Evolutionary conservation across 31 red algal genomes (phyloP).

Genomic region (Bonnemaisonia californica): DNA sequence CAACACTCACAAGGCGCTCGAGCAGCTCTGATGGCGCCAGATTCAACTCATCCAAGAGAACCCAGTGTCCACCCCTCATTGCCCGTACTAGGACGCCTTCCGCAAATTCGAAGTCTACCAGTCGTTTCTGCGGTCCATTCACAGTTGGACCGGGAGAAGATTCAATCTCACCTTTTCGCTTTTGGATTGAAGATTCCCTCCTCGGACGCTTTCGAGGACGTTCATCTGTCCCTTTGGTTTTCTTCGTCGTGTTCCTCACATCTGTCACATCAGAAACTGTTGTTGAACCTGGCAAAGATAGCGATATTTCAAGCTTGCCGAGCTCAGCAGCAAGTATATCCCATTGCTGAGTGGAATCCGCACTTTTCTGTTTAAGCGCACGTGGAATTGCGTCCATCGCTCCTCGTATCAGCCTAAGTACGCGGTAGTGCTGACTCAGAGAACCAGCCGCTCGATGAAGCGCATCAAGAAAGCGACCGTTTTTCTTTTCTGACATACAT

Average conservation of each 20-base stretch:
- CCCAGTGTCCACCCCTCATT: slow-evolving; percentile 87
- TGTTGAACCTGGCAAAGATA: background rate
- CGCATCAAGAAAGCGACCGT: slow-evolving; percentile 71
- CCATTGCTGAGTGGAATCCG: slow-evolving; percentile 30
- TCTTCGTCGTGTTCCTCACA: background rate
- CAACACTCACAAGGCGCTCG: slow-evolving; percentile 84
- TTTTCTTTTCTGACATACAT: slow-evolving; percentile 52
- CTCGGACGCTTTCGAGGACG: slow-evolving; percentile 16
- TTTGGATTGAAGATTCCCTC: slow-evolving; percentile 14
- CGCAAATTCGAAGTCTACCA: slow-evolving; percentile 74
- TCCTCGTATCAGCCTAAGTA: slow-evolving; percentile 60
- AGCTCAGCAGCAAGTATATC: slow-evolving; percentile 29
- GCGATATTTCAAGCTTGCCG: slow-evolving; percentile 2
- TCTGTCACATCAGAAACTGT: background rate
- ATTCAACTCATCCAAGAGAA: slow-evolving; percentile 97
- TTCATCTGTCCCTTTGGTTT: background rate
- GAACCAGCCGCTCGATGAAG: slow-evolving; percentile 48
- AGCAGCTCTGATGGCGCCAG: slow-evolving; percentile 91
- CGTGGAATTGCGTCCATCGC: slow-evolving; percentile 62
- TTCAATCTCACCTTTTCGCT: background rate
- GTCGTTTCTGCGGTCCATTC: background rate
- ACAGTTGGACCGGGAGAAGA: background rate
- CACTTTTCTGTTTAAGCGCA: background rate
- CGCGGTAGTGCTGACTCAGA: slow-evolving; percentile 38
- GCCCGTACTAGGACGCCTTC: slow-evolving; percentile 81